phyloP scores from a whole-genome alignment of 495 filamentous ascomycete species.

The Penicillium pancosmium region DNA sequence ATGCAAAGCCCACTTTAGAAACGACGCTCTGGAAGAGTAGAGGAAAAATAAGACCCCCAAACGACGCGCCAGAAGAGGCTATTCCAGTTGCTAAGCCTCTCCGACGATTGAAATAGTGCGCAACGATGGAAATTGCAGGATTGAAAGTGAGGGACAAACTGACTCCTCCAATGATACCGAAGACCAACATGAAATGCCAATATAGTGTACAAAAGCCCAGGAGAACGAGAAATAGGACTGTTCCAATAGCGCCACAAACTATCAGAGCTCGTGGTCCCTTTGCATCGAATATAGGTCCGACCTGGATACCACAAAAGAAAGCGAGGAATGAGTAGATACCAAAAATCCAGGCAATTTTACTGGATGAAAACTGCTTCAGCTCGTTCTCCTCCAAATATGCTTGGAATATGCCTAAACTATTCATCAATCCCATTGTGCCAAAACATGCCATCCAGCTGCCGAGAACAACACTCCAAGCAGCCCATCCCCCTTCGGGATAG shows the following conservation, averaged over 20 bases:
- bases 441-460: constrained; percentile 9
- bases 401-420: constrained; percentile 10
- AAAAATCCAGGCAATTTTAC: constrained; percentile 3
- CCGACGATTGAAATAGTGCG: constrained; percentile 6
- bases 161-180: constrained; percentile 3
- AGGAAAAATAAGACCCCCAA: constrained; percentile 75
- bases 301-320: constrained; percentile 7
- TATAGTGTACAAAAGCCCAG: constrained; percentile 3
- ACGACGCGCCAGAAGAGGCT: constrained; percentile 60
- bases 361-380: background rate
- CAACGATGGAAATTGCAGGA: constrained; percentile 9
- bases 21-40: constrained; percentile 65
- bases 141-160: constrained; percentile 7
- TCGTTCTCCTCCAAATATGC: constrained; percentile 6
- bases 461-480: constrained; percentile 6
- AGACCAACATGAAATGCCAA: constrained; percentile 4
- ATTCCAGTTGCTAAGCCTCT: constrained; percentile 9
- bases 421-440: constrained; percentile 9
- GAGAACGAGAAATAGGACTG: background rate
- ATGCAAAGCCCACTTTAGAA: constrained; percentile 65
- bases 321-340: background rate
- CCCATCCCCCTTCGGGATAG: constrained; percentile 11
- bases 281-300: constrained; percentile 7
- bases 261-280: background rate
- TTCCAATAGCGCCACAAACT: background rate